Evolutionary conservation across 1,284 basidiomycete species (phyloP).

Genomic region (Leccinum olivaceoglutinosum): DNA sequence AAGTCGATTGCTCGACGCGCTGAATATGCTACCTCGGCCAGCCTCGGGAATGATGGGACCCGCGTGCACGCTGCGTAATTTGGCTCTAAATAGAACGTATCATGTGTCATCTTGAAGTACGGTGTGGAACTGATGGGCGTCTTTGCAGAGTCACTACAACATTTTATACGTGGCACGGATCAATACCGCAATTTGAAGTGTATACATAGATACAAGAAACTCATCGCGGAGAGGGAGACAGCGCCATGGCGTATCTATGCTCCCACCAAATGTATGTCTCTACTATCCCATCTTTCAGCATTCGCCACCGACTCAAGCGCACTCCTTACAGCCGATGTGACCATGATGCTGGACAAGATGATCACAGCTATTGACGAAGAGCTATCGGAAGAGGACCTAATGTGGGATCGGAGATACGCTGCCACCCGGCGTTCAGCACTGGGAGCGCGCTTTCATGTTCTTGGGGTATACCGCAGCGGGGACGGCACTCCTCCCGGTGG

Average conservation of each 20-base stretch:
- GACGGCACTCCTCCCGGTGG: neutral
- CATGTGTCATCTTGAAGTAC: neutral
- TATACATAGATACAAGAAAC: conserved; percentile 13
- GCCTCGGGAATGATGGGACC: conserved; percentile 24
- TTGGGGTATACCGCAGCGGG: neutral
- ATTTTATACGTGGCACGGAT: neutral
- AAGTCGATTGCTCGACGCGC: neutral
- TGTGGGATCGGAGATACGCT: conserved; percentile 13
- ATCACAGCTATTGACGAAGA: conserved; percentile 20
- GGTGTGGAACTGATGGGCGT: conserved; percentile 2
- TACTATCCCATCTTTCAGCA: neutral
- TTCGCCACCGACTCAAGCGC: neutral
- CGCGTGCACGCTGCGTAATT: conserved; percentile 17
- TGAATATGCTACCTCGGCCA: neutral
- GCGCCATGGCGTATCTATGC: conserved; percentile 13
- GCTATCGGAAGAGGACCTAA: conserved; percentile 12
- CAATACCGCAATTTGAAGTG: conserved; percentile 16
- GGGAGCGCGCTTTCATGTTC: neutral
- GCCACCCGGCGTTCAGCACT: neutral
- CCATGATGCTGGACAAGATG: conserved; percentile 23
- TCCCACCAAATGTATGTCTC: conserved; percentile 15
- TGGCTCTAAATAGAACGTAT: conserved; percentile 14
- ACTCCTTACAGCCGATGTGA: conserved; percentile 14
- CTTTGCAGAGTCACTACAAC: conserved; percentile 14
- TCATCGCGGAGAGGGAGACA: conserved; percentile 16